Base-by-base conservation (phyloP, 2,329 filamentous ascomycete species). In the Apiospora pterosperma region DNA sequence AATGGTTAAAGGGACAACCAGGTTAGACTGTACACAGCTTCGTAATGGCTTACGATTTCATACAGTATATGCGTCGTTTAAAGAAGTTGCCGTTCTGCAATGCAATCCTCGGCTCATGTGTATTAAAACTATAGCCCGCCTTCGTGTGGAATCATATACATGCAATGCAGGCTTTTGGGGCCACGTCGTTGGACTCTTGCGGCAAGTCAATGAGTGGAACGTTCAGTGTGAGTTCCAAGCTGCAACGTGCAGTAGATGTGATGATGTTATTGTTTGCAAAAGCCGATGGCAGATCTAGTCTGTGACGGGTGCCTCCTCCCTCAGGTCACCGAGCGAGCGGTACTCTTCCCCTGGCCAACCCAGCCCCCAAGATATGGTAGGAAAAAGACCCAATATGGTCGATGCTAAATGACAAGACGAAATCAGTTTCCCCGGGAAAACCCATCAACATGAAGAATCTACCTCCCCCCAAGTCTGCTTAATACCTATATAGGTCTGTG, bases 391-490 rank as follows among this genome's bases (percentile, higher is more conserved):
- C 21, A 42, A 4, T 42, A n/a, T 21, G 23, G n/a, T 42, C 21
- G 41, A 38, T 23, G n/a, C n/a, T 42, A 42, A 11, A 42, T 10
- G 19, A 44, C 23, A 55, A 55, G 28, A 55, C 48, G 16, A 55
- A 28, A 55, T 55, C 48, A 55, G 48, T 55, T 55, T 55, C 48
- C 44, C 48, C 28, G 28, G 48, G 48, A 55, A 55, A 55, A 55
- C 48, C n/a, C 48, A 55, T 55, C 28, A 55, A 55, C 48, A 55
- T 31, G 48, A 55, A 55, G 16, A 34, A n/a, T 28, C 48, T 28
- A 34, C 48, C 48, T 34, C 48, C 34, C 28, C 48, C 48, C 16
- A 55, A 55, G 16, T 55, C 48, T 55, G 48, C 48, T 55, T n/a
- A 55, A 34, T 55, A n/a, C n/a, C n/a, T n/a, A 28, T 48, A 55